Conservation (phyloP, 139 green algal species). For the Klebsormidium nitens region DNA sequence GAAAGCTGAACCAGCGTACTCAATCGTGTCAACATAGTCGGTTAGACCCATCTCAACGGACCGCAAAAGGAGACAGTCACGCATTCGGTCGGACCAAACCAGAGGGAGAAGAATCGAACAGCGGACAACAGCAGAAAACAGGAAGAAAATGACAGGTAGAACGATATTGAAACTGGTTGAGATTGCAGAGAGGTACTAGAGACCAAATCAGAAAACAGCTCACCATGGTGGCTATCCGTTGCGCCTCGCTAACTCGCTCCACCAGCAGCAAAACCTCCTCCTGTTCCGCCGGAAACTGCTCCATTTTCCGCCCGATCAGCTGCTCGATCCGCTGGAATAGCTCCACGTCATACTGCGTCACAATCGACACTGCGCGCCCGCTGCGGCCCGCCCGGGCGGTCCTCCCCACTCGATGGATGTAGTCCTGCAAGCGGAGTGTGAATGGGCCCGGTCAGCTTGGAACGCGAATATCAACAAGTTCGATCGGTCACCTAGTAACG, state of each 20-base stretch:
- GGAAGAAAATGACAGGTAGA: not conserved
- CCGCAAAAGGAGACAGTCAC: no score
- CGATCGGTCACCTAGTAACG: no score
- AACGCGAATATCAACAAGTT: no score
- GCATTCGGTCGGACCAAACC: not conserved
- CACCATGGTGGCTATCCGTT: slow-evolving; percentile 33
- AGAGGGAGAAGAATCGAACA: not conserved
- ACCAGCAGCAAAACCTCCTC: slow-evolving; percentile 35
- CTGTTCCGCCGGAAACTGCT: slow-evolving; percentile 34
- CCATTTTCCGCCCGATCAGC: slow-evolving; percentile 55
- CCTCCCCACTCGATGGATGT: slow-evolving; percentile 91
- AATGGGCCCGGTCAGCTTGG: no score
- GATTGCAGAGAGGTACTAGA: not conserved
- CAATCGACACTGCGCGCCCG: slow-evolving; percentile 81
- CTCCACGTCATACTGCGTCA: slow-evolving; percentile 95
- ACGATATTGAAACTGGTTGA: not conserved
- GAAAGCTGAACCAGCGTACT: no score
- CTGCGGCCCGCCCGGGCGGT: slow-evolving; percentile 88
- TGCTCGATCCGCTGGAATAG: slow-evolving; percentile 95
- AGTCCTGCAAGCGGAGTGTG: slow-evolving; percentile 59
- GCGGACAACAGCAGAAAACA: not conserved
- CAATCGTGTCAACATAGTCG: not conserved
- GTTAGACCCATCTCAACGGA: not conserved
- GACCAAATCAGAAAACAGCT: not conserved
- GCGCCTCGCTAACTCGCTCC: slow-evolving; percentile 33